Evolutionary conservation across 139 green algal genomes (phyloP), one percentile per base, ranked within the genome.

Genomic region (Coelastrella sp.): DNA sequence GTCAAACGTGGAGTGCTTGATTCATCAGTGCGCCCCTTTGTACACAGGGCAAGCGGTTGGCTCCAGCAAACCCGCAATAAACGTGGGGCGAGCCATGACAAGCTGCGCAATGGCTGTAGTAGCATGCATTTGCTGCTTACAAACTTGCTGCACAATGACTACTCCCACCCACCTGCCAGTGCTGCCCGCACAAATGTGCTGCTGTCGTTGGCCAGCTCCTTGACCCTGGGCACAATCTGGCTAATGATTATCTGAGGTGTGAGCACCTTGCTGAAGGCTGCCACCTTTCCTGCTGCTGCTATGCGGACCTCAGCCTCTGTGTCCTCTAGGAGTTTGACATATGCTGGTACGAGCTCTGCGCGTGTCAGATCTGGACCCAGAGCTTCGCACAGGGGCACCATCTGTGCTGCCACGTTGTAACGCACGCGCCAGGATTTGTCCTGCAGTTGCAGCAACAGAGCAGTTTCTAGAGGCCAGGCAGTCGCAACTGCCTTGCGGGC

Each of bases 371-470:
- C 97, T 4, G 94, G 89, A 0, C 97, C 97, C 11, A 99, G 89
- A 10, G 96, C 96, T 76, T 99, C 97, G 59, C 94, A 98, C 16
- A 99, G 90, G 73, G 97, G 91, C 76, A 95, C 94, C 71, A 99
- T 92, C 93, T 99, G 97, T 77, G 96, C 94, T 16, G 97, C 98
- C 8, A 99, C 97, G 76, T 99, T 99, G 94, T 99, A 99, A 0
- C 98, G 93, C 65, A 99, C 98, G n/a, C 98, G 96, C 98, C 98
- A 99, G 5, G 96, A 99, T 92, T 99, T 99, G 95, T 99, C 98
- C 94, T 96, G 85, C 75, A 87, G 32, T 47, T 47, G 32, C 32
- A 47, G 32, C 32, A 47, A 47, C 32, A 47, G 32, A 47, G 32
- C 32, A 47, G 32, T 47, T 47, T 47, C 32, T 47, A 47, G 32